phyloP scores from a whole-genome alignment of 768 basidiomycete species.

The Chalciporus sphaerocephalus region DNA sequence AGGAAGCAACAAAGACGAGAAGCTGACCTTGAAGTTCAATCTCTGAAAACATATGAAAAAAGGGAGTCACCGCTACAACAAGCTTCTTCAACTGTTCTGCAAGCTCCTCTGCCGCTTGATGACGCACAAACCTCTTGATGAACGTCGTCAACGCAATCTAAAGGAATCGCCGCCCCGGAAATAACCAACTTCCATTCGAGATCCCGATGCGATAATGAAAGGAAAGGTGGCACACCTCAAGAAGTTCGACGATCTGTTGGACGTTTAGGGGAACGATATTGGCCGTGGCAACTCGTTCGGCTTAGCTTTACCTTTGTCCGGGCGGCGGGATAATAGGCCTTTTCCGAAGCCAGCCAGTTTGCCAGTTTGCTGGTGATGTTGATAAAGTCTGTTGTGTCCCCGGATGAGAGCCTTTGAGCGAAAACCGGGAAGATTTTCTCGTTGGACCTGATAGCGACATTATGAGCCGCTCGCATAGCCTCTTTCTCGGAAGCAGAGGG shows the following conservation, averaged over 20 bases:
- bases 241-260: constrained; percentile 47
- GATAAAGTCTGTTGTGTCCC: constrained; percentile 22
- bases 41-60: constrained; percentile 19
- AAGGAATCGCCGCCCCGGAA: background rate
- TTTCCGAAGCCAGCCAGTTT: constrained; percentile 42
- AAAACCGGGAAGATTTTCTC: constrained; percentile 38
- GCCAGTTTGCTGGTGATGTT: constrained; percentile 35
- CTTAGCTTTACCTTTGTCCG: constrained; percentile 41
- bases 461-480: constrained; percentile 16
- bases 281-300: background rate
- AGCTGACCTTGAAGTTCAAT: constrained; percentile 20
- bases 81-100: constrained; percentile 14
- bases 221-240: constrained; percentile 37
- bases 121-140: constrained; percentile 5
- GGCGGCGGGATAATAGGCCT: constrained; percentile 51
- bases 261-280: background rate
- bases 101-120: background rate
- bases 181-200: background rate
- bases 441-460: constrained; percentile 22
- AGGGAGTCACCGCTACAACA: constrained; percentile 21
- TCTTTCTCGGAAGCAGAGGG: constrained; percentile 2
- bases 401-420: constrained; percentile 30
- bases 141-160: constrained; percentile 24
- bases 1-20: background rate
- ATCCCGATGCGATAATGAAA: background rate